Conservation (phyloP, 1,284 basidiomycete genomes). For the Farysia itapuensis region DNA sequence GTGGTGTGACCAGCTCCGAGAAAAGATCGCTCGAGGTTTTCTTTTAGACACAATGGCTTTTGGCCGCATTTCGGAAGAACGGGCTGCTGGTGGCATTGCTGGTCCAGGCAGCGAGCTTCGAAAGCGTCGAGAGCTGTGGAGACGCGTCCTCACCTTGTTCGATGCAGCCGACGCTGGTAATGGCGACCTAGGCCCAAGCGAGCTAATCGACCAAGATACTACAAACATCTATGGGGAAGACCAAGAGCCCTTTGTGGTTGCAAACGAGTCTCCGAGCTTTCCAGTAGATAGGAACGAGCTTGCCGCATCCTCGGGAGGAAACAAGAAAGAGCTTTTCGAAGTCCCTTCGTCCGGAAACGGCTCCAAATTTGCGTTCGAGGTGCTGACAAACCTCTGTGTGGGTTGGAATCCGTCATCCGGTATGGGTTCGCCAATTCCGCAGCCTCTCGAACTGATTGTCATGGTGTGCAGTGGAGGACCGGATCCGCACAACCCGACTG, state of each 20-base stretch:
- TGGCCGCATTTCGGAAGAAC: constrained; percentile 20
- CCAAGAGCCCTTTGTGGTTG: constrained; percentile 12
- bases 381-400: constrained; percentile 47
- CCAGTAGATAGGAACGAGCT: no score
- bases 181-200: constrained; percentile 12
- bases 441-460: constrained; percentile 36
- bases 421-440: constrained; percentile 13
- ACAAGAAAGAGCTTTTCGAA: not conserved
- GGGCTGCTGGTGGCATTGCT: constrained; percentile 10
- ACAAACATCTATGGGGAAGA: constrained; percentile 10
- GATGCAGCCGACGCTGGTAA: constrained; percentile 25
- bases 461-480: constrained; percentile 17
- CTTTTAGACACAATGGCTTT: constrained; percentile 41
- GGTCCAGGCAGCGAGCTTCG: constrained; percentile 11
- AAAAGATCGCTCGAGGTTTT: constrained; percentile 69
- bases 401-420: constrained; percentile 35
- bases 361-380: constrained; percentile 25
- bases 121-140: constrained; percentile 42
- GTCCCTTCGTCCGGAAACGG: not conserved
- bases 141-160: constrained; percentile 27
- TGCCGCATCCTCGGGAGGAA: not conserved
- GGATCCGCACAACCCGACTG: constrained; percentile 18
- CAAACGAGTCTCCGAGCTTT: constrained; percentile 6
- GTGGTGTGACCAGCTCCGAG: constrained; percentile 97
- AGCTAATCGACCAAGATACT: constrained; percentile 2